Evolutionary conservation across 2,329 filamentous ascomycete species (phyloP).

Genomic region (Periglandula ipomoeae): DNA sequence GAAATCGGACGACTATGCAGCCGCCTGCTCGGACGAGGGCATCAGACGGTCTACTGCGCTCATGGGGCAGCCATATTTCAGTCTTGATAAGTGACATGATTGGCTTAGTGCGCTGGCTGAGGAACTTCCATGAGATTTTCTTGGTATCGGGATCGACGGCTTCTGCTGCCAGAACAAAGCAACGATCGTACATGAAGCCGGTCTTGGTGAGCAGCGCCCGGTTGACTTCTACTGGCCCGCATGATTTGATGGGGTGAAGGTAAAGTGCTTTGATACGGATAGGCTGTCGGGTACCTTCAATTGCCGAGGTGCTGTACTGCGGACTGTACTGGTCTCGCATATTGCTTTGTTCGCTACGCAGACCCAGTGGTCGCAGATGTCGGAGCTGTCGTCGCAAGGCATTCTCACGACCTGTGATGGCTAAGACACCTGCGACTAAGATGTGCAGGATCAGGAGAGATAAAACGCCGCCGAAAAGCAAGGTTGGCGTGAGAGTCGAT

Average conservation of each 20-base stretch:
- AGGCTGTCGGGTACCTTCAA: not conserved
- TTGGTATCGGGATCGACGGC: conserved; percentile 11
- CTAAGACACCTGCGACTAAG: not conserved
- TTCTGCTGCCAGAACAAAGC: conserved; percentile 21
- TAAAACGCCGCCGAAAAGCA: too few relatives aligned
- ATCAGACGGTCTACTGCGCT: not conserved
- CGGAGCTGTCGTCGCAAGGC: conserved; percentile 5
- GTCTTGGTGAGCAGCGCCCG: conserved; percentile 16
- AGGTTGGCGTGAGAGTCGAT: too few relatives aligned
- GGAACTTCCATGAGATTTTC: conserved; percentile 14
- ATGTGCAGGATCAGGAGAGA: not conserved
- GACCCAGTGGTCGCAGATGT: conserved; percentile 12
- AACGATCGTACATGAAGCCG: conserved; percentile 16
- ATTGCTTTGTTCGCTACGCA: conserved; percentile 11
- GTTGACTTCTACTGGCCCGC: conserved; percentile 16
- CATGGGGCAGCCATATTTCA: conserved; percentile 1
- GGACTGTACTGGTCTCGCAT: conserved; percentile 17
- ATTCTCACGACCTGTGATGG: not conserved
- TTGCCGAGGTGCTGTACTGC: conserved; percentile 10
- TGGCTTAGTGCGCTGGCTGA: conserved; percentile 16
- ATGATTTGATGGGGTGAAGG: conserved; percentile 21
- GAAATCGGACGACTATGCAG: conserved; percentile 1
- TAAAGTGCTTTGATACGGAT: conserved; percentile 18
- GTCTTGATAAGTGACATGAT: conserved; percentile 2
- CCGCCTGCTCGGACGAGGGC: not conserved